Base-by-base conservation (phyloP, 2,329 filamentous ascomycete species). In the Boeremia lycopersici region DNA sequence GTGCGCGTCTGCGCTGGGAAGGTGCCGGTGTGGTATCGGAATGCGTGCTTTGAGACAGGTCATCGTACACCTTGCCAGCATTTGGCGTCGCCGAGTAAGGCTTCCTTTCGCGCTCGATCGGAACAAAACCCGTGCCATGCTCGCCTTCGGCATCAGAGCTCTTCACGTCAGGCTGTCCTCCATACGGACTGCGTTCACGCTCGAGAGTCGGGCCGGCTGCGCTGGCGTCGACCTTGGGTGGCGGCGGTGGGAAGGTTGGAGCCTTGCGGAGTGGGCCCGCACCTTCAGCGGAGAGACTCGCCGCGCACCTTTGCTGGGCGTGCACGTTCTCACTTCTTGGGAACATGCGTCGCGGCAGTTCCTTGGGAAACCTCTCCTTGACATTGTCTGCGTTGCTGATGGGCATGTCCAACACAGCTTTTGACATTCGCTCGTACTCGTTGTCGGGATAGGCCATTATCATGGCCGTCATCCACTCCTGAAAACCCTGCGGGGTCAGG, bases 401-500 rank as follows among this genome's bases (percentile, higher is more conserved):
- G 0, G 90, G 89, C 74, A 93, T 84, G 39, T 87, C 82, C 3
- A 85, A 73, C 3, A 93, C 84, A 19, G 91, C 84, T 53, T 83
- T 86, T 38, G 85, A 80, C 4, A 96, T 78, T 9, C 92, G 85
- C 36, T 83, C 81, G 53, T 86, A 88, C 72, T 96, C 91, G 41
- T 85, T 81, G 35, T 91, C 86, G 0, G 92, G 92, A 60, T 91
- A 86, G 1, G 90, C 89, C 60, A 86, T 84, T 33, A 93, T 88
- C 71, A 90, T 83, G 34, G 85, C 79, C 1, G 85, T 87, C 78
- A 89, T 86, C 87, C 90, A 96, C 15, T 69, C 65, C 36, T 79
- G 69, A 51, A 82, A 82, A 7, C 79, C 79, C 17, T 69, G 53
- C 7, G 79, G 78, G 3, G 79, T 82, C 33, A 82, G 64, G 5